Conservation (phyloP, 73 alveolate species). For the Stentor roeselii region DNA sequence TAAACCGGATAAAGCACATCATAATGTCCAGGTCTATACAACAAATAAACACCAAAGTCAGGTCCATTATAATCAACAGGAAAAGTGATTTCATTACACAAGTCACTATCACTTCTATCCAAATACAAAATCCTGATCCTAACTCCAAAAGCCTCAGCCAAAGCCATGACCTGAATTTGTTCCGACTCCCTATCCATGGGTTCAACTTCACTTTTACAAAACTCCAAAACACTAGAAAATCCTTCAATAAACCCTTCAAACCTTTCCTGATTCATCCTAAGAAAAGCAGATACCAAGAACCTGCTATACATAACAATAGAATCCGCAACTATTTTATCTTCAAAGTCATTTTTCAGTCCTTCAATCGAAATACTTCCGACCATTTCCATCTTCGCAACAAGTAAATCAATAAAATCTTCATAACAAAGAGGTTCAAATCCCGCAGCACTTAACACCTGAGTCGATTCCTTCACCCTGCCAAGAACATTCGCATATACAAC, state of each 20-base stretch:
- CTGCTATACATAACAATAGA: conserved; percentile 58
- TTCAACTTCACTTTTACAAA: conserved; percentile 57
- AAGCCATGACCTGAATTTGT: conserved; percentile 48
- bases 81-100: conserved; percentile 31
- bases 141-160: conserved; percentile 33
- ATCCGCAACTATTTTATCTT: conserved; percentile 26
- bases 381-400: conserved; percentile 30
- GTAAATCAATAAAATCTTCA: conserved; percentile 72
- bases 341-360: not conserved
- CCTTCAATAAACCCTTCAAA: conserved; percentile 74
- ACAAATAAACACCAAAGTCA: conserved; percentile 35
- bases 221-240: conserved; percentile 33
- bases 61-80: conserved; percentile 49
- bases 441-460: conserved; percentile 49
- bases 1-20: conserved; percentile 44
- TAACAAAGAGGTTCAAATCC: conserved; percentile 76
- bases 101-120: conserved; percentile 35
- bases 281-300: conserved; percentile 65
- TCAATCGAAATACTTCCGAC: not conserved
- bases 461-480: conserved; percentile 43
- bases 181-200: conserved; percentile 63
- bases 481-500: conserved; percentile 25
- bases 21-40: conserved; percentile 63
- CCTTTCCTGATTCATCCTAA: conserved; percentile 59
- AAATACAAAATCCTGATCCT: conserved; percentile 40